phyloP scores from a whole-genome alignment of 345 rosid genomes.

The Citrus glauca region DNA sequence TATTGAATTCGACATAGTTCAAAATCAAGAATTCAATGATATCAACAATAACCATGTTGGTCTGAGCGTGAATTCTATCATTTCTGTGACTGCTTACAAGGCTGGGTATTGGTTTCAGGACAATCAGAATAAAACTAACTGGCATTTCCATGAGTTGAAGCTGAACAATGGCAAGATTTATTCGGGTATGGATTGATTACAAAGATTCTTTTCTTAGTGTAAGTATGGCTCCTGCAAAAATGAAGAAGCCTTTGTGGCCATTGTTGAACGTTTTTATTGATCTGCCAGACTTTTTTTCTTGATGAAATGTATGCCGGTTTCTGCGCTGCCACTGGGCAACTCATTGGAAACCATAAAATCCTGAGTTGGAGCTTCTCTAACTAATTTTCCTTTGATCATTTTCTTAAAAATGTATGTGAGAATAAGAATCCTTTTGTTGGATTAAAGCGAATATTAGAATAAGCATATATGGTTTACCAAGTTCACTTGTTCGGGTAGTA shows the following conservation, averaged over 20 bases:
- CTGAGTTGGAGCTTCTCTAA: slow-evolving; percentile 14
- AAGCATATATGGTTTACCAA: background rate
- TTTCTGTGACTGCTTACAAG: slow-evolving; percentile 22
- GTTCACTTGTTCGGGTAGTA: background rate
- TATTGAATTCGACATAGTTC: slow-evolving; percentile 26
- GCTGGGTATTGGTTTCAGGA: slow-evolving; percentile 30
- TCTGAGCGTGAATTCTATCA: slow-evolving; percentile 31
- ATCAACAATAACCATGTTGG: slow-evolving; percentile 42
- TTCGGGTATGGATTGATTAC: slow-evolving; percentile 37
- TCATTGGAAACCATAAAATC: slow-evolving; percentile 29
- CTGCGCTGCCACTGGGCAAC: slow-evolving; percentile 28
- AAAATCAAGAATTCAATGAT: slow-evolving; percentile 22
- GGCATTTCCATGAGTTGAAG: slow-evolving; percentile 28
- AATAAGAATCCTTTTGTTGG: background rate
- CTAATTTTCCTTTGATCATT: background rate
- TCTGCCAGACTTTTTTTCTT: slow-evolving; percentile 20
- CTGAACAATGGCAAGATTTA: slow-evolving; percentile 28
- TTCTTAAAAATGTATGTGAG: background rate
- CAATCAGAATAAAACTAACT: background rate
- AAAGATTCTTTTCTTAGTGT: slow-evolving; percentile 13
- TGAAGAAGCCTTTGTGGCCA: slow-evolving; percentile 31
- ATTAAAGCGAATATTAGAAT: background rate
- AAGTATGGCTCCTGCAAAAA: slow-evolving; percentile 16
- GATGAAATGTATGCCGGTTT: slow-evolving; percentile 34
- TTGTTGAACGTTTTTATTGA: slow-evolving; percentile 23